Base-by-base conservation (phyloP, 2,329 filamentous ascomycete genomes). In the Onygenales sp. region DNA sequence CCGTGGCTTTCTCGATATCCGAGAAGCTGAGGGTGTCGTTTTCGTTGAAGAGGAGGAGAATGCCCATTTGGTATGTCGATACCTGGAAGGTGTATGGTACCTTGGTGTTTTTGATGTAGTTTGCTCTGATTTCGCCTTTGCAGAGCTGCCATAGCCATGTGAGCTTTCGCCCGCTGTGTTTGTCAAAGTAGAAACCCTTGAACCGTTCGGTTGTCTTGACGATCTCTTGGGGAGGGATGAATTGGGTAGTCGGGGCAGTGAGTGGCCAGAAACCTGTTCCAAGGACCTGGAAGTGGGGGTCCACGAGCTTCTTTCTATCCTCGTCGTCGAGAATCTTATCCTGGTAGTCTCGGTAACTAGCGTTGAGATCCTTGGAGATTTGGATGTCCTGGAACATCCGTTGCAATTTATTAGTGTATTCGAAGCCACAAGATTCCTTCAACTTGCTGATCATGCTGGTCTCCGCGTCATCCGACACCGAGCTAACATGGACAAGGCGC, bases 331-430 rank as follows among this genome's bases (percentile, higher is more conserved):
- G 78, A 3, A 81, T 67, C 61, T 80, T 79, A 9, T 80, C 74
- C 62, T 91, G 84, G 69, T 81, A 87, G 37, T 90, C 88, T 64
- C 88, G 86, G 77, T 94, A 98, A 33, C 86, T 85, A 47, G 82
- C 81, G 70, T 98, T 98, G 46, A 98, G 80, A 72, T 98, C 93
- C 73, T 96, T 96, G 58, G 92, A 97, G 49, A 95, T 95, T 70
- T 98, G 93, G 77, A 98, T 96, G 67, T 98, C 93, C 70, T 97
- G 92, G 81, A 97, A 98, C 93, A 98, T 98, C 66, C 94, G 89
- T 75, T 97, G 92, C 45, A 98, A 81, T 76, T 97, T 97, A 78
- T 97, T 98, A 61, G 93, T 98, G 73, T 98, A 98, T 70, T 98
- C 93, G 62, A 96, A 98, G 63, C 93, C 93, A 66, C 93, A 97